A percentile compares a stretch with the other conserved stretches of the same genome.
Evolutionary conservation across 352 stramenopile species (phyloP).

Genomic region (Globisporangium okanoganense): DNA sequence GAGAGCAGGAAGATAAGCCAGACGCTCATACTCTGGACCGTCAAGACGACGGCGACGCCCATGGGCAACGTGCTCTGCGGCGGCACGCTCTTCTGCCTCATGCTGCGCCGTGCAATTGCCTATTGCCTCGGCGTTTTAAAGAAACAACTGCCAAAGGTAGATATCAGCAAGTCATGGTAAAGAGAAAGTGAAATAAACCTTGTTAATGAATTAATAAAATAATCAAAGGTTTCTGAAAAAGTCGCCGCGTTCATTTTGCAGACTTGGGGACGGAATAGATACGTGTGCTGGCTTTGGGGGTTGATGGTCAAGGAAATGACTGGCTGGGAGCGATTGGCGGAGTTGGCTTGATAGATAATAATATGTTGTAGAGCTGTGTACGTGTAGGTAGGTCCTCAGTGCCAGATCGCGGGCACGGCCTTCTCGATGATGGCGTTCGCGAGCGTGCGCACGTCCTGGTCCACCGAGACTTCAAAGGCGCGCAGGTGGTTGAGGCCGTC

Average conservation of each 20-base stretch:
- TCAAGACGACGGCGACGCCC: not conserved
- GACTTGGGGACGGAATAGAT: not conserved
- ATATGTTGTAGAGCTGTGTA: no score
- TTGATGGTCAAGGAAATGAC: not conserved
- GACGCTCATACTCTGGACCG: not conserved
- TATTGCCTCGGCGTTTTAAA: not conserved
- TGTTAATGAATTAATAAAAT: no score
- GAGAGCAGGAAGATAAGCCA: not conserved
- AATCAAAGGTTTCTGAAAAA: no score
- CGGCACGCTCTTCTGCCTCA: not conserved
- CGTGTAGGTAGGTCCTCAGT: slow-evolving; percentile 25
- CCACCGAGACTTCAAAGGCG: slow-evolving; percentile 42
- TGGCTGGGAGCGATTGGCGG: not conserved
- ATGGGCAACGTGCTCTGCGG: not conserved
- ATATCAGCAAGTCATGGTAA: no score
- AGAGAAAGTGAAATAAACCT: no score
- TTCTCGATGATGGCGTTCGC: slow-evolving; percentile 81
- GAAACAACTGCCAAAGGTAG: no score
- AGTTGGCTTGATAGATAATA: no score
- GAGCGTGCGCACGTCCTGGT: slow-evolving; percentile 50
- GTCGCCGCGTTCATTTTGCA: not conserved
- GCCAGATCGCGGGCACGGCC: slow-evolving; percentile 76
- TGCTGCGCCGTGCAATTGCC: not conserved
- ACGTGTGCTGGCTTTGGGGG: not conserved
- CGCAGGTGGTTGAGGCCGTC: slow-evolving; percentile 67